Evolutionary conservation across 495 filamentous ascomycete genomes (phyloP), one percentile per base, ranked within the genome.

Genomic region (Talaromyces stipitatus): DNA sequence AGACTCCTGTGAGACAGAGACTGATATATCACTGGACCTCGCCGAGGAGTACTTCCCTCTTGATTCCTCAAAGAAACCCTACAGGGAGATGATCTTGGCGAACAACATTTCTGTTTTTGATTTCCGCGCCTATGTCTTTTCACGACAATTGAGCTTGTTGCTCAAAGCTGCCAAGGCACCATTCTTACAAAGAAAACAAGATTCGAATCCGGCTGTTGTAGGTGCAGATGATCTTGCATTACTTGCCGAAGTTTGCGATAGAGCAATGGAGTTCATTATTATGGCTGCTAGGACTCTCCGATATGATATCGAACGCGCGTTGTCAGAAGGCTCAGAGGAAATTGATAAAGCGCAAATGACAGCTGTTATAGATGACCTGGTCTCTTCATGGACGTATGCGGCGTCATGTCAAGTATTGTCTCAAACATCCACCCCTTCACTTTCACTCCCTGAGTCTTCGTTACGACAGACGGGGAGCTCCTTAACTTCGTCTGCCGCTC

Each of bases 31-130:
- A 54, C 28, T 33, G 62, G 57, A 84, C 10, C 61, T 76, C 30
- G 61, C 59, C 14, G 56, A 60, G 58, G 61, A 68, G 51, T 70
- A 68, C 36, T 72, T 68, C 56, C 87, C 91, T 23, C 79, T 96
- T 41, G 84, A 82, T 63, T 79, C 88, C 2, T 77, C 72, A 38
- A 89, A 82, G 67, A 95, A 96, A 66, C 76, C 87, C 2, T 97
- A 97, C 66, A 84, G 95, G 38, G 91, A 95, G 55, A 82, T 95
- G 60, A 97, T 99, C 48, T 74, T 97, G 41, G 85, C 89, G n/a
- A 97, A 91, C 71, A 87, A 95, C 60, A 95, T 97, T 27, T 97
- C 94, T n/a, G 77, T 95, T 11, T 97, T 97, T 63, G 94, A 99
- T 67, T 97, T 99, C 69, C 82, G 88, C 58, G 91, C 86, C 60